Conservation (phyloP, 1,284 basidiomycete genomes). For the Marasmius oreades region DNA sequence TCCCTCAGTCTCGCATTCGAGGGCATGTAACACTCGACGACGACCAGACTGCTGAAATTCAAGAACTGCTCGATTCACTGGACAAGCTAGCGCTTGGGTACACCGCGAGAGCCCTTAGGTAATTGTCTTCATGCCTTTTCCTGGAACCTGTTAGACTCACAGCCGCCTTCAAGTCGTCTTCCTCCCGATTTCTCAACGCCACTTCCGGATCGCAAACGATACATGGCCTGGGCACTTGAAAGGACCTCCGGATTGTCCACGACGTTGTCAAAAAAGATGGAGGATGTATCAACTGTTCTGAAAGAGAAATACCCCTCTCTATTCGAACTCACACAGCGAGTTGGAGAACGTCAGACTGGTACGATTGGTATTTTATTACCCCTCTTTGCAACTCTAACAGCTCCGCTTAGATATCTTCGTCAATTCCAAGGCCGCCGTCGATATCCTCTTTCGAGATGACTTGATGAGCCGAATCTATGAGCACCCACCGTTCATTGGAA, state of each 20-base stretch:
- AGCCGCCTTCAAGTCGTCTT: not conserved
- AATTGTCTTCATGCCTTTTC: not conserved
- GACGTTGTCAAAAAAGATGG: not conserved
- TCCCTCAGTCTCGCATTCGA: not conserved
- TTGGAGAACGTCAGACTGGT: not conserved
- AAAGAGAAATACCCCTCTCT: slow-evolving; percentile 1
- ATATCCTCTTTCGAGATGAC: slow-evolving; percentile 20
- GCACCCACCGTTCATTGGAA: slow-evolving; percentile 15
- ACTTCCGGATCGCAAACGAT: not conserved
- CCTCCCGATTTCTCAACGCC: not conserved
- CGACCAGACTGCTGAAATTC: not conserved
- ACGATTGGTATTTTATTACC: not conserved
- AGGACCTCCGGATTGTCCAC: not conserved
- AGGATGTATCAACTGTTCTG: not conserved
- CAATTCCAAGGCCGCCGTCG: slow-evolving; percentile 14
- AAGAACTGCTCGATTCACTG: not conserved
- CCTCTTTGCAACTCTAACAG: not conserved
- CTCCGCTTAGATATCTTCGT: not conserved
- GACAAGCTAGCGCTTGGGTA: not conserved
- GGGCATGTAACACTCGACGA: not conserved
- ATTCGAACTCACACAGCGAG: not conserved
- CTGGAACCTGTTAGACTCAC: not conserved
- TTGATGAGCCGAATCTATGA: slow-evolving; percentile 21
- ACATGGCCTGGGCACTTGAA: not conserved
- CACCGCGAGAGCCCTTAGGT: not conserved